Evolutionary conservation across 768 basidiomycete species (phyloP).

Genomic region (Guyanaporus albipodus): DNA sequence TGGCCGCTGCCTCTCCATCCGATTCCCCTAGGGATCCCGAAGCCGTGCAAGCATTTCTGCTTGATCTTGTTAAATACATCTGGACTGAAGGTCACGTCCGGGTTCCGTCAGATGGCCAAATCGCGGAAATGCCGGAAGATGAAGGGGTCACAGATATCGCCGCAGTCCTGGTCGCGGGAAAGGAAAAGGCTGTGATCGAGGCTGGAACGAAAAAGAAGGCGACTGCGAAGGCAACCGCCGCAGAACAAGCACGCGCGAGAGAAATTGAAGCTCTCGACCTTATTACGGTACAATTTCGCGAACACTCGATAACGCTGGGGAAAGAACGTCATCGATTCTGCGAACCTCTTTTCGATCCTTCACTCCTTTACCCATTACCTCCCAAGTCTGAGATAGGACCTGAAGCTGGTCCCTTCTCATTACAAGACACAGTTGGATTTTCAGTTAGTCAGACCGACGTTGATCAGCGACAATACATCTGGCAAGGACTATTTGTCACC

Average conservation of each 20-base stretch:
- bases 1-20: conserved; percentile 54
- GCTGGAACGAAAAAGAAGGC: conserved; percentile 76
- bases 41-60: conserved; percentile 45
- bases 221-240: conserved; percentile 67
- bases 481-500: conserved; percentile 77
- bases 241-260: conserved; percentile 73
- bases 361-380: conserved; percentile 42
- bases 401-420: conserved; percentile 33
- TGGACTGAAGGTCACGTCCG: conserved; percentile 65
- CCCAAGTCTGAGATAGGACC: conserved; percentile 23
- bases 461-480: conserved; percentile 66
- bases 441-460: conserved; percentile 59
- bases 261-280: conserved; percentile 85
- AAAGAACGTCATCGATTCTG: conserved; percentile 89
- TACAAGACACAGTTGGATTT: conserved; percentile 67
- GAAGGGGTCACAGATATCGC: conserved; percentile 90
- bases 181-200: conserved; percentile 86
- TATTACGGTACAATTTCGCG: conserved; percentile 71
- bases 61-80: conserved; percentile 62
- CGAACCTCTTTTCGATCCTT: conserved; percentile 83
- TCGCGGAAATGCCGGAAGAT: conserved; percentile 58
- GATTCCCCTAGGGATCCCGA: conserved; percentile 45
- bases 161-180: conserved; percentile 85
- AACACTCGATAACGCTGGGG: conserved; percentile 67
- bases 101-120: conserved; percentile 72